Base-by-base conservation (phyloP, 2,329 filamentous ascomycete species). In the Ceratocystis harringtonii region DNA sequence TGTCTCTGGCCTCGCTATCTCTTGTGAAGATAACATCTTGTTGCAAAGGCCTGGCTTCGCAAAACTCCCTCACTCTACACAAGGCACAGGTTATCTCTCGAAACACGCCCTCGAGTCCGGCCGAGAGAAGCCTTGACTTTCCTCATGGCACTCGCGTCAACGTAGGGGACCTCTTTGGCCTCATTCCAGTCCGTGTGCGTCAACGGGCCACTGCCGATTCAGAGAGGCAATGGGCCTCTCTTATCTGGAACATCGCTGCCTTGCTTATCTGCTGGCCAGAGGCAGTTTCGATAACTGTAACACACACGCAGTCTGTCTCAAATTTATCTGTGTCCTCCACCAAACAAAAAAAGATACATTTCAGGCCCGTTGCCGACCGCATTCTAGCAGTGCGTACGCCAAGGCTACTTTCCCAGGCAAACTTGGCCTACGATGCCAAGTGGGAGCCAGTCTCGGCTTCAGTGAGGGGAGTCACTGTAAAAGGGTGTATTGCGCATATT, bases 131-230 rank as follows among this genome's bases (percentile, higher is more conserved):
- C 5, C 70, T 78, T 7, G 76, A 75, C 44, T 81, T 80, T 65
- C 73, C 77, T 22, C 84, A 89, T 75, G 92, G 92, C 3, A 96
- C 92, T 0, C 82, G 84, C 32, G 84, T 92, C 1, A 81, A 80
- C 0, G 87, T 95, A 5, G 83, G 86, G 65, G 86, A 96, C 72
- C 77, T 96, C 0, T 97, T 96, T 74, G 91, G 92, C 0, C 88
- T 86, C 67, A 89, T 96, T 83, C 91, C 92, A 0, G 92, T 96
- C 12, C 85, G 92, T 15, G 86, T 95, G 30, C 95, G 94, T 72
- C 88, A 91, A 70, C 82, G 91, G 68, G 82, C 78, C 69, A 73
- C 79, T 48, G 77, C 78, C 10, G 72, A 77, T 28, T 77, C 85
- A 61, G 74, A 81, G 22, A 87, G 80, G 69, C 80, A 88, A 63